Evolutionary conservation across 2,329 filamentous ascomycete genomes (phyloP).

Genomic region (Sporothrix brunneoviolacea): DNA sequence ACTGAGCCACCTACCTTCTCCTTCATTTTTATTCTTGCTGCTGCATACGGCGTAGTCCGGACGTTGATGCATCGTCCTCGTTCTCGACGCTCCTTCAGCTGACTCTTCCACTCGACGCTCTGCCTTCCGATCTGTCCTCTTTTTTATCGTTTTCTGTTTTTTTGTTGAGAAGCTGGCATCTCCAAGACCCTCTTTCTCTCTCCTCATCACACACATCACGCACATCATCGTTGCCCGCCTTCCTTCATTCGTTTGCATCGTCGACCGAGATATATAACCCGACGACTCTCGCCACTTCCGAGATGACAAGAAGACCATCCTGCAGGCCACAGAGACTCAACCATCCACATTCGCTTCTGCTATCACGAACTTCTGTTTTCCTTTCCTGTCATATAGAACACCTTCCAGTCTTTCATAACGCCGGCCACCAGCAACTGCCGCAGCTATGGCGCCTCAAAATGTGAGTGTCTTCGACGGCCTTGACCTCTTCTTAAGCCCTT

Average conservation of each 20-base stretch:
- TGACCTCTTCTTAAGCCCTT: too few relatives aligned
- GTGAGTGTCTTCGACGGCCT: conserved; percentile 7
- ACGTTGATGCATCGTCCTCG: background rate
- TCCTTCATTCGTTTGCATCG: background rate
- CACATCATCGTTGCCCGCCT: background rate
- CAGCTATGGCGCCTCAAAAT: conserved; percentile 8
- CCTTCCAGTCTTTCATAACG: too few relatives aligned
- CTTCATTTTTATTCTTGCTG: background rate
- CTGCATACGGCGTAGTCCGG: conserved; percentile 10
- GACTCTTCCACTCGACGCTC: background rate
- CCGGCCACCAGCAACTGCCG: background rate
- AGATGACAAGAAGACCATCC: conserved; percentile 3
- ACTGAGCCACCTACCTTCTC: background rate
- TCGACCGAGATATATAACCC: background rate
- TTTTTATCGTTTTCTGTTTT: background rate
- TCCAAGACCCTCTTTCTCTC: background rate
- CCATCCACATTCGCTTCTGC: background rate
- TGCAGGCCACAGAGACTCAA: background rate
- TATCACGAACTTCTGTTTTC: background rate
- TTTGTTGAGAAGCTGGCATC: background rate
- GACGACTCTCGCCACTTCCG: background rate
- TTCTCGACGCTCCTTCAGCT: background rate
- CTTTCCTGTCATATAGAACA: too few relatives aligned
- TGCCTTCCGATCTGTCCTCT: background rate
- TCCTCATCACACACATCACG: too few relatives aligned